Evolutionary conservation across 345 rosid genomes (phyloP).

Genomic region (Physaria fendleri): DNA sequence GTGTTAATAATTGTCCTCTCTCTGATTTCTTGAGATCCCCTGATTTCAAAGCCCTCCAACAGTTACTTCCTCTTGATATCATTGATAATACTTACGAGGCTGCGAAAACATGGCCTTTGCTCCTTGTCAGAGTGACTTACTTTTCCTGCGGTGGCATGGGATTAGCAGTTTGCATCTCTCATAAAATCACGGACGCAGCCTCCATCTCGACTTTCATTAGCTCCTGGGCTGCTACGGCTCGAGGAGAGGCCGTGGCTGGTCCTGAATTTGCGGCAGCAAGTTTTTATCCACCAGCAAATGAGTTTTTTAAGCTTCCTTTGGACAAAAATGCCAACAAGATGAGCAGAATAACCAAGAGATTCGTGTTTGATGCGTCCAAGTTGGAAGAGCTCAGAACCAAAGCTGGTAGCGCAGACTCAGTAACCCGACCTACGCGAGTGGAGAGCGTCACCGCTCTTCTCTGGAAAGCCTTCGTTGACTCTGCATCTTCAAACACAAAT

Average conservation of each 20-base stretch:
- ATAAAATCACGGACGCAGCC: slow-evolving; percentile 43
- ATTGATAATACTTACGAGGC: neutral
- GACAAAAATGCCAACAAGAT: neutral
- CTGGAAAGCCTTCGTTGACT: slow-evolving; percentile 12
- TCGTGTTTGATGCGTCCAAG: slow-evolving; percentile 4
- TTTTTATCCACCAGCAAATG: slow-evolving; percentile 26
- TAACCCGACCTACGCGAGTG: slow-evolving; percentile 20
- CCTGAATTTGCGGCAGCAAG: slow-evolving; percentile 8
- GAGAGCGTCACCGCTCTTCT: slow-evolving; percentile 28
- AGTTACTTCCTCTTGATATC: slow-evolving; percentile 24
- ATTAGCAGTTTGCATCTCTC: slow-evolving; percentile 32
- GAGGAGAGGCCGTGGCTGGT: neutral
- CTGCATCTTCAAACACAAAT: neutral
- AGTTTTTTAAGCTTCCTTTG: neutral
- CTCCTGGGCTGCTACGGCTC: slow-evolving; percentile 20
- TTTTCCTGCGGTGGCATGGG: slow-evolving; percentile 46
- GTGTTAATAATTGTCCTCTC: slow-evolving; percentile 14
- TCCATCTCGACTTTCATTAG: slow-evolving; percentile 28
- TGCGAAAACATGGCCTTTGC: neutral
- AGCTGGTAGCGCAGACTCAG: neutral
- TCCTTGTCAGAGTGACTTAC: slow-evolving; percentile 21
- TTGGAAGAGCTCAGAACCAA: slow-evolving; percentile 19
- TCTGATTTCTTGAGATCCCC: slow-evolving; percentile 28
- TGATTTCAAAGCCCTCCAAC: neutral
- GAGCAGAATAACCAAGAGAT: slow-evolving; percentile 13